phyloP scores from a whole-genome alignment of 495 filamentous ascomycete species.

The Penicillium ochrochloron region DNA sequence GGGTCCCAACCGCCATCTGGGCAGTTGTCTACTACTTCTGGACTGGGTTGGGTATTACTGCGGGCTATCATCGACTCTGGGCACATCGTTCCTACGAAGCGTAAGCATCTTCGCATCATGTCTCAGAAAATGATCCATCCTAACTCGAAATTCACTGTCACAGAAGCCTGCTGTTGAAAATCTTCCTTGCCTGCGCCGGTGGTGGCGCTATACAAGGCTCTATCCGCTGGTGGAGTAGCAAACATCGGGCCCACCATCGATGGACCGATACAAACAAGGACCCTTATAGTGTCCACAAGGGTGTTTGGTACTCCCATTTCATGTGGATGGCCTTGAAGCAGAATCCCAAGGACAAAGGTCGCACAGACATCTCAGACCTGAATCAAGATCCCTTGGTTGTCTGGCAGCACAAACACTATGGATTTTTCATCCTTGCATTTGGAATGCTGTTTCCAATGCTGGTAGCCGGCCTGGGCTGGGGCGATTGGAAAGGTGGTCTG shows the following conservation, averaged over 20 bases:
- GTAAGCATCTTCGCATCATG: constrained; percentile 11
- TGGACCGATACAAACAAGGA: constrained; percentile 97
- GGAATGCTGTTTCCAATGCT: constrained; percentile 77
- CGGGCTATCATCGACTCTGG: constrained; percentile 75
- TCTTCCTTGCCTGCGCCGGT: constrained; percentile 84
- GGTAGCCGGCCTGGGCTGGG: constrained; percentile 79
- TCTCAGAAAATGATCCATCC: too few relatives aligned
- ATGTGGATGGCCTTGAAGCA: constrained; percentile 88
- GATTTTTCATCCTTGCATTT: constrained; percentile 78
- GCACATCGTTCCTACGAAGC: constrained; percentile 76
- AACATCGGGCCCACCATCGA: constrained; percentile 90
- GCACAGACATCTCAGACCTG: constrained; percentile 89
- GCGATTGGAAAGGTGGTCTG: constrained; percentile 81
- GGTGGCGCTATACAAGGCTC: constrained; percentile 91
- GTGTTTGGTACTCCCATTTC: constrained; percentile 86
- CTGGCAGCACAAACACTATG: constrained; percentile 86
- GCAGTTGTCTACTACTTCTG: constrained; percentile 83
- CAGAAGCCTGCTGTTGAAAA: constrained; percentile 69
- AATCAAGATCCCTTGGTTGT: constrained; percentile 87
- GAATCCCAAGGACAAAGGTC: constrained; percentile 80
- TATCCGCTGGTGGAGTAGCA: constrained; percentile 90
- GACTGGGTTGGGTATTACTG: constrained; percentile 82
- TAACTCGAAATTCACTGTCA: not conserved
- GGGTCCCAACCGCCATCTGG: constrained; percentile 70
- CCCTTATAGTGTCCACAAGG: constrained; percentile 93